phyloP scores from a whole-genome alignment of 2,329 filamentous ascomycete genomes.

The Biscogniauxia sp. region DNA sequence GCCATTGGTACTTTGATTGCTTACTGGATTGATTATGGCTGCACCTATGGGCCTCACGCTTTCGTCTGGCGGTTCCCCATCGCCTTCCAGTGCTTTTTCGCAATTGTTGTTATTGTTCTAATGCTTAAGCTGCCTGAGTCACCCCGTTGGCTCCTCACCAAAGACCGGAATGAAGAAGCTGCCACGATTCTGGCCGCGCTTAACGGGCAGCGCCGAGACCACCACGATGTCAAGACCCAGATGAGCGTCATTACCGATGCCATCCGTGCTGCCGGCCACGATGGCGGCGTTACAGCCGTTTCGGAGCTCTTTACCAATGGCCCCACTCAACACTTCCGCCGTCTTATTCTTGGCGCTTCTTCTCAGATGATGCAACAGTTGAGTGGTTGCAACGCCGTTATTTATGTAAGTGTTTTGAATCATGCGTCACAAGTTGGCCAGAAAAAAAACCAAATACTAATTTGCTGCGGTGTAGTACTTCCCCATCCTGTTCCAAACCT shows the following conservation, averaged over 20 bases:
- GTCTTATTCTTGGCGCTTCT: slow-evolving; percentile 58
- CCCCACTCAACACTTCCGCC: slow-evolving; percentile 62
- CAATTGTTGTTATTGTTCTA: slow-evolving; percentile 40
- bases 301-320: slow-evolving; percentile 56
- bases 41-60: slow-evolving; percentile 31
- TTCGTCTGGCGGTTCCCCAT: slow-evolving; percentile 41
- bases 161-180: slow-evolving; percentile 50
- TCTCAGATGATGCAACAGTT: slow-evolving; percentile 63
- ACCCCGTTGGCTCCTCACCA: slow-evolving; percentile 47
- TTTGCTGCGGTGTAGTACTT: slow-evolving; percentile 45
- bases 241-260: slow-evolving; percentile 41
- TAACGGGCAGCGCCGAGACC: slow-evolving; percentile 49
- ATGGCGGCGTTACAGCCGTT: slow-evolving; percentile 29
- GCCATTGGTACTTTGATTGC: slow-evolving; percentile 43
- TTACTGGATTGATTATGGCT: slow-evolving; percentile 43
- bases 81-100: slow-evolving; percentile 43
- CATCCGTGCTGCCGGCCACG: slow-evolving; percentile 31
- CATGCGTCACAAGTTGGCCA: too few species aligned
- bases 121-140: slow-evolving; percentile 50
- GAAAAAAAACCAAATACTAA: background rate
- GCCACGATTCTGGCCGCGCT: slow-evolving; percentile 51
- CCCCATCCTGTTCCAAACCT: slow-evolving; percentile 53
- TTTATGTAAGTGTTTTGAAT: slow-evolving; percentile 32
- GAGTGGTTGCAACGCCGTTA: slow-evolving; percentile 56
- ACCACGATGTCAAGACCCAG: slow-evolving; percentile 42